Percentiles rank a stretch among this genome's conserved stretches.
Evolutionary conservation across 805 yeast species (phyloP).

Genomic region (Candida pini): DNA sequence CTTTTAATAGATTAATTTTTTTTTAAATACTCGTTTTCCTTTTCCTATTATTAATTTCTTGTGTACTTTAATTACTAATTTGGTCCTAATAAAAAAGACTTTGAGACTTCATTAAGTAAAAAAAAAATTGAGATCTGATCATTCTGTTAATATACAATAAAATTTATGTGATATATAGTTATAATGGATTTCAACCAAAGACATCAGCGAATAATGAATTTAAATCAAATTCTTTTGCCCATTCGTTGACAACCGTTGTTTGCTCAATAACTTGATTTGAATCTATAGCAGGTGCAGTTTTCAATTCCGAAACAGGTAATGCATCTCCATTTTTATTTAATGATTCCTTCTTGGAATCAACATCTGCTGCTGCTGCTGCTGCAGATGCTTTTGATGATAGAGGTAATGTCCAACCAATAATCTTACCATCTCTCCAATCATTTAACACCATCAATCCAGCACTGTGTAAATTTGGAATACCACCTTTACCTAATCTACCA

Average conservation of each 20-base stretch:
- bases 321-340: conserved; percentile 22
- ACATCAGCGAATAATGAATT: conserved; percentile 64
- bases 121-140: not conserved
- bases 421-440: conserved; percentile 97
- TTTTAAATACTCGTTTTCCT: too few species aligned
- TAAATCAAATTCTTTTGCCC: conserved; percentile 93
- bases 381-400: conserved; percentile 34
- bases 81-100: not conserved
- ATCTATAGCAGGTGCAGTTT: conserved; percentile 30
- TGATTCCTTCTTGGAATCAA: conserved; percentile 31
- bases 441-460: conserved; percentile 79
- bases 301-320: conserved; percentile 24
- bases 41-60: not conserved
- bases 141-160: not conserved
- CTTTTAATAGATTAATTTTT: too few species aligned
- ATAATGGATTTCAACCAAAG: conserved; percentile 13
- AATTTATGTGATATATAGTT: not conserved
- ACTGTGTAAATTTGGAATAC: conserved; percentile 81
- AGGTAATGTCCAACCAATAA: conserved; percentile 86
- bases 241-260: conserved; percentile 76
- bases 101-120: not conserved
- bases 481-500: conserved; percentile 91
- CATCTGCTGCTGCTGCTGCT: conserved; percentile 15
- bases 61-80: not conserved
- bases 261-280: conserved; percentile 47